Evolutionary conservation across 2,329 filamentous ascomycete genomes (phyloP).

Genomic region (Chaetomium sp.): DNA sequence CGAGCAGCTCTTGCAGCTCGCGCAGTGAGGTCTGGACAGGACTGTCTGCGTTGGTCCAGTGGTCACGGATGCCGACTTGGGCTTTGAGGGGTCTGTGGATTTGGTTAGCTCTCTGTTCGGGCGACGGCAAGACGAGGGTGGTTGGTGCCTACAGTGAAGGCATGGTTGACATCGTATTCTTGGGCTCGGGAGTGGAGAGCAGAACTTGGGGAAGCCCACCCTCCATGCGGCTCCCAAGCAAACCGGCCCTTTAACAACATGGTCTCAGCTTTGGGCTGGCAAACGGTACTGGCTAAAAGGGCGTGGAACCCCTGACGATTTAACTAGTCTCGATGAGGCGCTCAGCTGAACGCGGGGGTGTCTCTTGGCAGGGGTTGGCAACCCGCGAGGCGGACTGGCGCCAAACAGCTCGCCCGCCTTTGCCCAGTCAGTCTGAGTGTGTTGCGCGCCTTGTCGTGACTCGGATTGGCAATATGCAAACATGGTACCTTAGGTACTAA

Average conservation of each 20-base stretch:
- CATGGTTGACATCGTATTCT: slow-evolving; percentile 24
- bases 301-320: slow-evolving; percentile 2
- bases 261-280: background rate
- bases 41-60: slow-evolving; percentile 44
- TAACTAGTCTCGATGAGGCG: slow-evolving; percentile 14
- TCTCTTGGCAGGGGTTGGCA: slow-evolving; percentile 25
- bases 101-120: background rate
- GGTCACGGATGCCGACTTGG: slow-evolving; percentile 47
- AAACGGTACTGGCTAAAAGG: background rate
- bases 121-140: background rate
- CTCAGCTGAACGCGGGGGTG: slow-evolving; percentile 27
- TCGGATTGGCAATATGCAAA: background rate
- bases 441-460: background rate
- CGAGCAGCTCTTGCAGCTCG: slow-evolving; percentile 39
- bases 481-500: background rate
- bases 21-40: slow-evolving; percentile 41
- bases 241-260: background rate
- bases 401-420: background rate
- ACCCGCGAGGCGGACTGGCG: slow-evolving; percentile 21
- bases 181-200: background rate
- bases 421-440: background rate
- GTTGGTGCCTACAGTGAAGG: slow-evolving; percentile 24
- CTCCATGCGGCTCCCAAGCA: background rate
- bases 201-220: background rate
- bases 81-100: slow-evolving; percentile 46